Percentiles rank a stretch among this genome's conserved stretches.
These are phyloP conservation scores for Prunus kanzakura DNA, from an alignment of 306 rosid species.

Conservation along the genomic window DNA sequence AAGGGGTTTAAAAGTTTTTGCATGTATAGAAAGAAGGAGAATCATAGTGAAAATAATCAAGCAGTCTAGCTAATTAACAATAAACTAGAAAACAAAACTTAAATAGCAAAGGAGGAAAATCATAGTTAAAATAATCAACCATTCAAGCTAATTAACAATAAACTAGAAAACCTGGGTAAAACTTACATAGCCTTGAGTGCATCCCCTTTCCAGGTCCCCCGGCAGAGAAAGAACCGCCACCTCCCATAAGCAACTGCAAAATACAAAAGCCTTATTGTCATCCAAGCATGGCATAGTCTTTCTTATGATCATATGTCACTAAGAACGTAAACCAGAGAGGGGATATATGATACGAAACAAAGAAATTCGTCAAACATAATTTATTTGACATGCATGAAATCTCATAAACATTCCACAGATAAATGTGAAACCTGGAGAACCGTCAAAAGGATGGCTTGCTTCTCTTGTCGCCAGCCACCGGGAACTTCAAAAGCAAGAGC, in stretches of 20 bases:
- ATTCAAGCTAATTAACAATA: slow-evolving; percentile 10
- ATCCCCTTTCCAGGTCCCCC: slow-evolving; percentile 98
- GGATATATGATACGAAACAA: background rate
- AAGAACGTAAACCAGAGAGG: background rate
- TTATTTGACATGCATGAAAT: background rate
- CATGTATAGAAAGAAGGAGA: background rate
- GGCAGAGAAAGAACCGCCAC: slow-evolving; percentile 95
- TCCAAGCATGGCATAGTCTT: background rate
- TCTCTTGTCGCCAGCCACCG: slow-evolving; percentile 93
- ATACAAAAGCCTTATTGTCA: slow-evolving; percentile 21
- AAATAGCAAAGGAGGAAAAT: slow-evolving; percentile 44
- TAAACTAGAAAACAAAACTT: slow-evolving; percentile 32
- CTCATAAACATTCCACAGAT: slow-evolving; percentile 7
- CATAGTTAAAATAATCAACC: background rate
- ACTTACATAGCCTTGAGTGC: slow-evolving; percentile 96
- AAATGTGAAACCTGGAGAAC: slow-evolving; percentile 75
- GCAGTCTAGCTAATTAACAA: slow-evolving; percentile 10
- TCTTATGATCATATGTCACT: background rate
- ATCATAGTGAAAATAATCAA: background rate
- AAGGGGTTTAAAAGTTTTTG: background rate
- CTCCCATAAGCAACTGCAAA: slow-evolving; percentile 90
- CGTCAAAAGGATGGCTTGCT: slow-evolving; percentile 80
- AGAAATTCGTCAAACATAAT: slow-evolving; percentile 14
- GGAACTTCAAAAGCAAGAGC: slow-evolving; percentile 98
- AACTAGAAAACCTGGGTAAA: slow-evolving; percentile 16